These are phyloP conservation scores for Ophiocytium majus DNA, from an alignment of 352 stramenopile species.

Conservation along the genomic window DNA sequence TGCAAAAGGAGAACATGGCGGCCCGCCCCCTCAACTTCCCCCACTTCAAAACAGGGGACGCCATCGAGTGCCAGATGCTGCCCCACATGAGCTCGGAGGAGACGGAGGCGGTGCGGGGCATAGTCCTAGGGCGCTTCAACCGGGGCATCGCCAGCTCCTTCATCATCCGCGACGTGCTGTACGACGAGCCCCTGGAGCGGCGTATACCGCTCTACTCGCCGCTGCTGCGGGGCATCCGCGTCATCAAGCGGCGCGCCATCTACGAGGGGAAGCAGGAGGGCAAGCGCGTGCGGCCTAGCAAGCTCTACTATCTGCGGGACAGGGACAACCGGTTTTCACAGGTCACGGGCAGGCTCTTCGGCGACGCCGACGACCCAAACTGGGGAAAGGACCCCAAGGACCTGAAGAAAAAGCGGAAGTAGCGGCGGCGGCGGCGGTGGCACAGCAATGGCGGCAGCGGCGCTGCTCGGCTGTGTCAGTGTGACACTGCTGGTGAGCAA, in stretches of 20 bases:
- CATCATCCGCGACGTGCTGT: slow-evolving; percentile 48
- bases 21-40: not conserved
- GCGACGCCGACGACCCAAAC: not conserved
- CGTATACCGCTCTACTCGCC: slow-evolving; percentile 52
- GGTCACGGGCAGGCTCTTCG: slow-evolving; percentile 33
- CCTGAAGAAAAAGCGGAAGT: too few relatives aligned
- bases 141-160: slow-evolving; percentile 43
- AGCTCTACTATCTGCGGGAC: slow-evolving; percentile 53
- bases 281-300: slow-evolving; percentile 42
- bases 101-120: not conserved
- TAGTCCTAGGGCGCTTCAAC: slow-evolving; percentile 36
- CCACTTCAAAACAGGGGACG: not conserved
- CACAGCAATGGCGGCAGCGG: too few relatives aligned
- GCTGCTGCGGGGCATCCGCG: slow-evolving; percentile 25
- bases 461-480: too few relatives aligned
- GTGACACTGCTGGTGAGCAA: too few relatives aligned
- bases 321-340: slow-evolving; percentile 45
- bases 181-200: slow-evolving; percentile 34
- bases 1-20: slow-evolving; percentile 3
- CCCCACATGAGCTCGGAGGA: not conserved
- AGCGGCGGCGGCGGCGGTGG: too few relatives aligned
- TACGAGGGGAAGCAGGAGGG: slow-evolving; percentile 52
- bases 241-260: slow-evolving; percentile 47
- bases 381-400: too few relatives aligned
- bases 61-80: slow-evolving; percentile 22